Percentiles rank a stretch among this genome's conserved stretches.
Evolutionary conservation across 371 early-diverging fungal genomes (phyloP).

Genomic region (Mucor velutinosus): DNA sequence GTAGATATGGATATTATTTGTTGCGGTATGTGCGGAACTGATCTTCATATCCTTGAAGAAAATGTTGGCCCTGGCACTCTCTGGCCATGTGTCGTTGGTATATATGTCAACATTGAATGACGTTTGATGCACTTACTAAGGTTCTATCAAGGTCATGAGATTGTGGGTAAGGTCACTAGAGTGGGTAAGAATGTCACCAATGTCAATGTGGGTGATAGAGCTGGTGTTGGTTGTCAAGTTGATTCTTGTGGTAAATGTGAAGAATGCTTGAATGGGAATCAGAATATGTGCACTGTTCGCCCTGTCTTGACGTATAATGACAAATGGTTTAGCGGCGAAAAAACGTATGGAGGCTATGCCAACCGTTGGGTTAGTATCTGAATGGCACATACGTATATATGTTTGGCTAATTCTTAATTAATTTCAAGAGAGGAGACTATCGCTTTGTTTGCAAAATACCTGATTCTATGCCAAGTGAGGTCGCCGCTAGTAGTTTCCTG

Average conservation of each 20-base stretch:
- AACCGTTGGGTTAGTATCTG: conserved; percentile 41
- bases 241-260: conserved; percentile 39
- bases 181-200: conserved; percentile 48
- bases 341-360: conserved; percentile 70
- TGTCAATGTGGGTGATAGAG: conserved; percentile 63
- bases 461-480: conserved; percentile 42
- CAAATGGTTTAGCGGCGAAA: conserved; percentile 55
- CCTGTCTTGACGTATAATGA: conserved; percentile 33
- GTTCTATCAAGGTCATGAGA: conserved; percentile 43
- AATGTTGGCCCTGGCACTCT: conserved; percentile 52
- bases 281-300: conserved; percentile 29
- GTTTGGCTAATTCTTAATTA: conserved; percentile 23
- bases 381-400: not conserved
- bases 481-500: conserved; percentile 48
- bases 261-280: conserved; percentile 30
- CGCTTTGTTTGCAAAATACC: conserved; percentile 61
- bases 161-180: conserved; percentile 50
- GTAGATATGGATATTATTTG: conserved; percentile 55
- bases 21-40: conserved; percentile 57
- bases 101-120: not conserved
- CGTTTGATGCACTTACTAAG: not conserved
- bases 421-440: conserved; percentile 54
- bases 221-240: conserved; percentile 67
- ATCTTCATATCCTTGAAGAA: conserved; percentile 58
- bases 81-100: conserved; percentile 59